Conservation (phyloP, 345 rosid genomes). For the Nasturtium officinale region DNA sequence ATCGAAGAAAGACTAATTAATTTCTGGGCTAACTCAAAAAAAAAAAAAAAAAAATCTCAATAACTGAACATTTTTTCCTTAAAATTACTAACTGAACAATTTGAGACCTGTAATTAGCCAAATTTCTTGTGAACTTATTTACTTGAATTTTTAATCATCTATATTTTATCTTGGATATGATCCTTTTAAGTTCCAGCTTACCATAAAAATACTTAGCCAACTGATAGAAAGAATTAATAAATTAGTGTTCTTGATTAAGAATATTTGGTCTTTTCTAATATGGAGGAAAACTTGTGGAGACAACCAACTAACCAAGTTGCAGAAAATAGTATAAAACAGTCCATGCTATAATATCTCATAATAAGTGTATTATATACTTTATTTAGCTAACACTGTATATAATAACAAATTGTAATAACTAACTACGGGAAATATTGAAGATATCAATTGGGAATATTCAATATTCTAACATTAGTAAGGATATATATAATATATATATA, state of each 20-base stretch:
- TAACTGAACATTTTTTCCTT: background rate
- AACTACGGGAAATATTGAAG: background rate
- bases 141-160: slow-evolving; percentile 1
- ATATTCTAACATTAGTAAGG: background rate
- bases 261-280: background rate
- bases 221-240: background rate
- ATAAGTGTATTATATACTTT: background rate
- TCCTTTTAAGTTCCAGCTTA: background rate
- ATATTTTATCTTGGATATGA: background rate
- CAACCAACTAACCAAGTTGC: slow-evolving; percentile 15
- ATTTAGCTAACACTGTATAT: background rate
- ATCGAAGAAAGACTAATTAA: too few species aligned
- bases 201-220: background rate
- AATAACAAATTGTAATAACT: too few species aligned
- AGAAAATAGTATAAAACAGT: background rate
- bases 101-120: slow-evolving; percentile 15
- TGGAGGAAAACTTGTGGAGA: slow-evolving; percentile 15
- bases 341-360: background rate
- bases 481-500: too few species aligned
- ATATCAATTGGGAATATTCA: background rate
- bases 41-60: background rate
- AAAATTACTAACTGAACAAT: background rate
- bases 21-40: too few species aligned
- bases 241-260: background rate
- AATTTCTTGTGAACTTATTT: slow-evolving; percentile 4